These are phyloP conservation scores for Pythium folliculosum DNA, from an alignment of 352 stramenopile species.

Conservation along the genomic window DNA sequence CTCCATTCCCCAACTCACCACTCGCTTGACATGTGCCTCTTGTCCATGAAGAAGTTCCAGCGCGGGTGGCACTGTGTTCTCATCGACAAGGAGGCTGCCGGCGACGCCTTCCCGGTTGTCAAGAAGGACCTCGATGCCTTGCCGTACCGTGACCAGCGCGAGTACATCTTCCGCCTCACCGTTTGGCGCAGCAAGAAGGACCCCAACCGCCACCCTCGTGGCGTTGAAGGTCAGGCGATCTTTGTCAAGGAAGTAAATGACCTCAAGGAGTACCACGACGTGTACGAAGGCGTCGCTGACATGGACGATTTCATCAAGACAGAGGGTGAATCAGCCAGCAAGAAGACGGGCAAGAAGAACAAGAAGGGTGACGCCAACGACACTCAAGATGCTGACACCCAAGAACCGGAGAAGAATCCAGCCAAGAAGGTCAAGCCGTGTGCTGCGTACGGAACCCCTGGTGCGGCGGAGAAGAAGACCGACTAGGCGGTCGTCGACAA, in stretches of 20 bases:
- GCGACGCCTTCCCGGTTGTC: background rate
- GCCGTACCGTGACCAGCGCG: background rate
- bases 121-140: background rate
- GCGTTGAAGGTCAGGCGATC: background rate
- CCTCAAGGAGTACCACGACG: background rate
- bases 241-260: conserved; percentile 1
- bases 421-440: no score
- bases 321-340: background rate
- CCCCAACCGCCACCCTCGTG: background rate
- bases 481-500: no score
- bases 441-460: no score
- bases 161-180: conserved; percentile 1
- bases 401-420: no score
- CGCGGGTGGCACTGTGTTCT: background rate
- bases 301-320: conserved; percentile 4
- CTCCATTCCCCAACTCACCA: no score
- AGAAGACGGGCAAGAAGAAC: no score
- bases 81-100: background rate
- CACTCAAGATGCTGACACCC: no score
- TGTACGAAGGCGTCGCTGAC: conserved; percentile 1
- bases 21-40: background rate
- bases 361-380: no score
- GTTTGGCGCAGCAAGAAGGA: conserved; percentile 1
- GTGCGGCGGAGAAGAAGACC: no score
- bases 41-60: background rate